Evolutionary conservation across 2,329 filamentous ascomycete genomes (phyloP), one percentile per base, ranked within the genome.

Genomic region (Didymella pinodella): DNA sequence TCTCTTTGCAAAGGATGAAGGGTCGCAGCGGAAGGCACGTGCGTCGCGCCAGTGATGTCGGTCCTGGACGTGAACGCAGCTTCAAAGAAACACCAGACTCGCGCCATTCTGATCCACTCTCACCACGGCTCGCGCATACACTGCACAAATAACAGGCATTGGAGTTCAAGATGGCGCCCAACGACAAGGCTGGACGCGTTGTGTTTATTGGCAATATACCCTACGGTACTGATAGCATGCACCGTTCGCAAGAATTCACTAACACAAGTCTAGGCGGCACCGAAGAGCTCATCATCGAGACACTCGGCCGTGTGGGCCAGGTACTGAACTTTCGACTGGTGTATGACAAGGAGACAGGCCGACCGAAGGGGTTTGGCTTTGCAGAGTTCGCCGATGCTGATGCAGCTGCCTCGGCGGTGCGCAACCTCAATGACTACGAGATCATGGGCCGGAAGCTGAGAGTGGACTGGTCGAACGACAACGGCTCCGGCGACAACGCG

Each of bases 351-450:
- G 94, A 98, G 73, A 97, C 93, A 2, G 93, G 94, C 41, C 88
- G 92, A 56, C 93, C 95, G 0, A 98, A 97, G 78, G 95, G 95
- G 18, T 99, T 97, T 76, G 95, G 95, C 34, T 99, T 98, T 71
- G 91, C 93, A 72, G 94, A 98, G 76, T 99, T 96, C 74, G 90
- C 92, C 54, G 95, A 98, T 74, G 88, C 91, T 59, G 94, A 96
- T 86, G 84, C 93, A 26, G 95, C 95, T 31, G 92, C 94, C 36
- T 96, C 93, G 2, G 95, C 95, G 2, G 94, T 98, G 47, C 90
- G 94, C 68, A 98, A 99, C 75, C 82, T 98, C 51, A 97, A 98
- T 80, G 93, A 97, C 77, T 89, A 92, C 79, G 94, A 98, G 76
- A 88, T 97, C 74, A 96, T 97, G 89, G 93, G 93, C 54, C 88